Base-by-base conservation (phyloP, 148 eudicot species). In the Nepenthes mirabilis region DNA sequence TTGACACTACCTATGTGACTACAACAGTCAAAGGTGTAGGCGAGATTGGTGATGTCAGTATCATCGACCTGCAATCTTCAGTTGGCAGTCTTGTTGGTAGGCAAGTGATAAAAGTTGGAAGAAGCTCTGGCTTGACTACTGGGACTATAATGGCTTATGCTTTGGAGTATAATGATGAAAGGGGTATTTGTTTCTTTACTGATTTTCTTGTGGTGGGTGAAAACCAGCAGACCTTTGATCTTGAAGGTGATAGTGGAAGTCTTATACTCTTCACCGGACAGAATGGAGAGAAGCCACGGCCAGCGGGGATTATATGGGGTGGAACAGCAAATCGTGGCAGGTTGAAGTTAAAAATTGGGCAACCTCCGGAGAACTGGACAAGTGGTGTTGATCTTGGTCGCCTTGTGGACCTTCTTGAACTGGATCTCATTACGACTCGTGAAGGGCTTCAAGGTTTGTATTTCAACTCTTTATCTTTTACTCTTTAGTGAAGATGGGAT, bases 211-310 rank as follows among this genome's bases (percentile, higher is more conserved):
- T 83, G 51, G 81, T 83, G 49, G 89, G 89, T 2, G 85, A 80
- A 64, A 76, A 80, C 68, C 85, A 78, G 48, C 76, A 83, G 63
- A 78, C 85, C 0, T 83, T 83, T 68, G 89, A 83, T 60, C 82
- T 83, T 72, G 85, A 78, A 71, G 89, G 89, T 58, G 89, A 83
- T 64, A 83, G 89, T 65, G 89, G 85, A 43, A 83, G 89, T 74
- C 89, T 83, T 37, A 83, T 83, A 59, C 78, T 83, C 35, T 57
- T 83, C 64, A 75, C 79, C 0, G 75, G 80, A 52, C 76, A 78
- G 48, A 50, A 69, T 65, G 81, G 77, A 49, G 83, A 76, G 57
- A 80, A 73, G 59, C 85, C 85, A 10, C 68, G 62, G 55, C 89
- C 89, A 10, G 79, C 78, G 55, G 89, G 89, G 60, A 80, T 83